phyloP scores from a whole-genome alignment of 495 filamentous ascomycete genomes.

The Daldinia concentrica region DNA sequence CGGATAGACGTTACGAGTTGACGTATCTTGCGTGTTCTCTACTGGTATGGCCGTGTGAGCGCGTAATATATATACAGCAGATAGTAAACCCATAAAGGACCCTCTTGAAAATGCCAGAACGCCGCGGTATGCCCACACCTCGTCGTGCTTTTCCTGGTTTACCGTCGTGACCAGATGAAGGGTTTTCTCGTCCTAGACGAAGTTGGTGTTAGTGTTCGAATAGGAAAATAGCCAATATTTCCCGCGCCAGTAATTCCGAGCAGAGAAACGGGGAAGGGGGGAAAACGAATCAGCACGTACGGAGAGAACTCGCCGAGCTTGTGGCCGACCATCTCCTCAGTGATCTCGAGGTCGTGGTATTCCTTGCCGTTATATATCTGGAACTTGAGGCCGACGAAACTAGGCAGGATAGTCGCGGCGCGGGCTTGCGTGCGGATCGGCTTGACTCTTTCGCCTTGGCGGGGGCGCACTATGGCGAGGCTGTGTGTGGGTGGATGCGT shows the following conservation, averaged over 20 bases:
- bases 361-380: slow-evolving; percentile 95
- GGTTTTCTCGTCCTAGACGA: slow-evolving; percentile 79
- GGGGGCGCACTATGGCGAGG: slow-evolving; percentile 70
- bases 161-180: slow-evolving; percentile 77
- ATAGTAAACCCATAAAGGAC: neutral
- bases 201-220: neutral
- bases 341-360: slow-evolving; percentile 87
- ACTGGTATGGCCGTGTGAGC: slow-evolving; percentile 1
- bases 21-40: slow-evolving; percentile 4
- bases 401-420: slow-evolving; percentile 91
- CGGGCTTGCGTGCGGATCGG: slow-evolving; percentile 91
- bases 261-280: neutral
- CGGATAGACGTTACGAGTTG: neutral
- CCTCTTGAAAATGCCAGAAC: slow-evolving; percentile 12
- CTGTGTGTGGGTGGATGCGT: slow-evolving; percentile 45
- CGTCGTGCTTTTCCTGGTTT: slow-evolving; percentile 63
- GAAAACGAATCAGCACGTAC: slow-evolving; percentile 63
- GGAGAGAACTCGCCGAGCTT: slow-evolving; percentile 94
- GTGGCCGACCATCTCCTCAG: slow-evolving; percentile 98
- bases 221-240: neutral
- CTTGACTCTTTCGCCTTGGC: slow-evolving; percentile 67
- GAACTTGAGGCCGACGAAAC: slow-evolving; percentile 93
- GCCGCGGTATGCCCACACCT: slow-evolving; percentile 18
- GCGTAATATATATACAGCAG: slow-evolving; percentile 25
- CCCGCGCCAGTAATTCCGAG: neutral